phyloP scores from a whole-genome alignment of 768 basidiomycete genomes.

The Strobilomyces echinocephalus region DNA sequence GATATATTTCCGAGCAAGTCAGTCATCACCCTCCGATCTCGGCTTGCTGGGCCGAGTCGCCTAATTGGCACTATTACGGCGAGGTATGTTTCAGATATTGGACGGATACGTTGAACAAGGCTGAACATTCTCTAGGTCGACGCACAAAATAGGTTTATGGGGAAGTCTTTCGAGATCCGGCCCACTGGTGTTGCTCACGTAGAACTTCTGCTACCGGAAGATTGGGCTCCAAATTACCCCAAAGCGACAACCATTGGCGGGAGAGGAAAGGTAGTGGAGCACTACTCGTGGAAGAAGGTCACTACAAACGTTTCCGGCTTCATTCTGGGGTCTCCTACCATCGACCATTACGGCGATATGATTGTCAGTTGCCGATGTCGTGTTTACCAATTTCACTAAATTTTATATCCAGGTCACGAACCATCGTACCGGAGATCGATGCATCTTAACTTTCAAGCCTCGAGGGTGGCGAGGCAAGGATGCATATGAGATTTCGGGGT shows the following conservation, averaged over 20 bases:
- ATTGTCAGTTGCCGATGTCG: slow-evolving; percentile 48
- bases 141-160: slow-evolving; percentile 95
- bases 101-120: background rate
- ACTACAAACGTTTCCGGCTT: slow-evolving; percentile 90
- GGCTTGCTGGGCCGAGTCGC: slow-evolving; percentile 91
- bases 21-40: slow-evolving; percentile 97
- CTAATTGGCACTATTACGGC: slow-evolving; percentile 86
- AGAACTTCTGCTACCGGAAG: slow-evolving; percentile 70
- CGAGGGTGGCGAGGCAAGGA: slow-evolving; percentile 91
- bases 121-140: slow-evolving; percentile 57
- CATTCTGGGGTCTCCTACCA: slow-evolving; percentile 82
- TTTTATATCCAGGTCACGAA: slow-evolving; percentile 56
- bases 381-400: background rate
- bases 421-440: slow-evolving; percentile 84
- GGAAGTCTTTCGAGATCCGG: slow-evolving; percentile 92
- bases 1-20: slow-evolving; percentile 95
- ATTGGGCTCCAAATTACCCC: slow-evolving; percentile 60
- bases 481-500: slow-evolving; percentile 88
- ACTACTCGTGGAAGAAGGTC: slow-evolving; percentile 95
- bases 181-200: slow-evolving; percentile 94
- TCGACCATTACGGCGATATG: slow-evolving; percentile 95
- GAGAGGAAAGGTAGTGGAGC: slow-evolving; percentile 67
- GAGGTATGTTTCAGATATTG: slow-evolving; percentile 45
- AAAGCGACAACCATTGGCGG: slow-evolving; percentile 40
- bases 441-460: slow-evolving; percentile 91